Percentiles rank a stretch among this genome's conserved stretches.
Conservation (phyloP, 108 stramenopile genomes). For the Aurantiochytrium sp. region DNA sequence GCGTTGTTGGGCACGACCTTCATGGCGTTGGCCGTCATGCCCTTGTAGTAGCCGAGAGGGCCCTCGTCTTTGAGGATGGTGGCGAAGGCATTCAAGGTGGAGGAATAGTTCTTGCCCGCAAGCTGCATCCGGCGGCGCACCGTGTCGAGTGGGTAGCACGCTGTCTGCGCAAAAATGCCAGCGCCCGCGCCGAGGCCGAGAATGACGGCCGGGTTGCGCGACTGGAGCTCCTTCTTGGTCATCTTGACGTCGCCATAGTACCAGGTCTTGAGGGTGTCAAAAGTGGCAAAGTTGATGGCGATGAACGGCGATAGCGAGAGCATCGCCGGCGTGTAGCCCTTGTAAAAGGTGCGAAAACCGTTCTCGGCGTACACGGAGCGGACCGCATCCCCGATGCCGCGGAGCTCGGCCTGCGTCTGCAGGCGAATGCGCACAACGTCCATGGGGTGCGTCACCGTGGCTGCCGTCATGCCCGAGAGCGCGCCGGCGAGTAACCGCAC, state of each 20-base stretch:
- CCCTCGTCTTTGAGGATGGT: slow-evolving; percentile 27
- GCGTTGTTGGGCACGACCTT: slow-evolving; percentile 29
- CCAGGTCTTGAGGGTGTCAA: slow-evolving; percentile 25
- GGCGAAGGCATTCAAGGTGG: not conserved
- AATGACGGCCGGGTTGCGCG: not conserved
- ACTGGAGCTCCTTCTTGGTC: slow-evolving; percentile 20
- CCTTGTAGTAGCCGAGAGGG: slow-evolving; percentile 10
- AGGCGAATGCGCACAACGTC: slow-evolving; percentile 34
- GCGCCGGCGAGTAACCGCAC: slow-evolving; percentile 12
- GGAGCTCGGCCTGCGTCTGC: not conserved
- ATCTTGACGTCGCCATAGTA: slow-evolving; percentile 4
- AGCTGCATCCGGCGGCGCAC: slow-evolving; percentile 35
- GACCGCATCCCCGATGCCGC: not conserved
- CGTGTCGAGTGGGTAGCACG: slow-evolving; percentile 25
- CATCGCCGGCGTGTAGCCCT: slow-evolving; percentile 8
- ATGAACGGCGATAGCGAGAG: slow-evolving; percentile 13
- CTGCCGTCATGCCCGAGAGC: slow-evolving; percentile 8
- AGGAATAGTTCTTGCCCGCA: not conserved
- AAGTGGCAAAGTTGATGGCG: slow-evolving; percentile 21
- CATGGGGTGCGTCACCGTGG: slow-evolving; percentile 33
- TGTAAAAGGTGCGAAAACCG: not conserved
- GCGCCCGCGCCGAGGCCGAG: slow-evolving; percentile 13
- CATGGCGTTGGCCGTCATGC: slow-evolving; percentile 26
- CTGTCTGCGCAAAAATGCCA: slow-evolving; percentile 15
- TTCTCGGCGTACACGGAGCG: slow-evolving; percentile 12